phyloP scores from a whole-genome alignment of 1,284 basidiomycete species.

The Ceratobasidium sp. region DNA sequence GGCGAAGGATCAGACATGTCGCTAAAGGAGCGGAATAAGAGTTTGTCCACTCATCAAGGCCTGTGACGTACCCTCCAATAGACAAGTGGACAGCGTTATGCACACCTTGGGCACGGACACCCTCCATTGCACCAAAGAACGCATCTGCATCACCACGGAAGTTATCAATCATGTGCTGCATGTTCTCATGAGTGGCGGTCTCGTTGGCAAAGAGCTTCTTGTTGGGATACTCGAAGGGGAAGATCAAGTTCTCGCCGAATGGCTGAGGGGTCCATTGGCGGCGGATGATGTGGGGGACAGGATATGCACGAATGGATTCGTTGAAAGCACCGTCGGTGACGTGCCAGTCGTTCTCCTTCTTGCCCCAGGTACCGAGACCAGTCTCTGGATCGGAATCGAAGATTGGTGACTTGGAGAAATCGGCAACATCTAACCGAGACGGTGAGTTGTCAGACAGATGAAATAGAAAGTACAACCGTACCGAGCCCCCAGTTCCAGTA shows the following conservation, averaged over 20 bases:
- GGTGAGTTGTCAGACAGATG: background rate
- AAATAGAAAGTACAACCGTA: background rate
- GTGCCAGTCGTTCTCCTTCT: slow-evolving; percentile 15
- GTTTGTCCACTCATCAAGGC: background rate
- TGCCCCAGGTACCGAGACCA: slow-evolving; percentile 32
- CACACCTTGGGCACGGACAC: slow-evolving; percentile 32
- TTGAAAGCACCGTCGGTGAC: slow-evolving; percentile 37
- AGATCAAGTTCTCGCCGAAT: slow-evolving; percentile 34
- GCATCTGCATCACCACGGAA: slow-evolving; percentile 25
- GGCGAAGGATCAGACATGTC: slow-evolving; percentile 38
- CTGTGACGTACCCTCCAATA: slow-evolving; percentile 1
- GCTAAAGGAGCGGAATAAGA: background rate
- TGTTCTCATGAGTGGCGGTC: slow-evolving; percentile 24
- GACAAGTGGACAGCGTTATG: slow-evolving; percentile 37
- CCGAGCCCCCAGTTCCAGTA: slow-evolving; percentile 39
- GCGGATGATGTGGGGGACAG: slow-evolving; percentile 36
- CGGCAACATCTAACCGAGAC: slow-evolving; percentile 25
- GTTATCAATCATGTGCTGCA: slow-evolving; percentile 24
- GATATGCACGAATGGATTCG: slow-evolving; percentile 30
- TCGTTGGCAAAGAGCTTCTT: slow-evolving; percentile 32
- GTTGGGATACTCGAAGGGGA: slow-evolving; percentile 36
- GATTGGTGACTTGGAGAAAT: slow-evolving; percentile 38
- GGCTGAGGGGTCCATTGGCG: slow-evolving; percentile 38
- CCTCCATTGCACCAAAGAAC: slow-evolving; percentile 35
- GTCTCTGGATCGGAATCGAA: slow-evolving; percentile 34